Base-by-base conservation (phyloP, 768 basidiomycete genomes). In the Kwoniella newhampshirensis region DNA sequence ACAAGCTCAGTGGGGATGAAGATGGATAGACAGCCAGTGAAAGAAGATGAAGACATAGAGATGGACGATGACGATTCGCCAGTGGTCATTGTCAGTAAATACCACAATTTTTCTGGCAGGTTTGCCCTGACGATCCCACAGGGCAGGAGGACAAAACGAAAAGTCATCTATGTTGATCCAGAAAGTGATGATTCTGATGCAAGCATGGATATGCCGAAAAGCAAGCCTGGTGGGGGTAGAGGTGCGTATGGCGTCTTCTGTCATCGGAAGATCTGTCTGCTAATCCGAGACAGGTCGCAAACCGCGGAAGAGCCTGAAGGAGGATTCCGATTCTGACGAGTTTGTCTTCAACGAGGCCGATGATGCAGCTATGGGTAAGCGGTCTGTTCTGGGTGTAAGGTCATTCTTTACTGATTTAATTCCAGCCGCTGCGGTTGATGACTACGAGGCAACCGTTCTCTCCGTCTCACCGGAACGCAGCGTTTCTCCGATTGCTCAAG, bases 241-340 rank as follows among this genome's bases (percentile, higher is more conserved):
- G 45, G 56, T 64, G 30, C 54, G 60, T 42, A n/a, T n/a, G n/a
- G n/a, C n/a, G n/a, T n/a, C n/a, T n/a, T n/a, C n/a, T n/a, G n/a
- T n/a, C n/a, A n/a, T n/a, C n/a, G n/a, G n/a, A n/a, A n/a, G n/a
- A n/a, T 37, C 36, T 37, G 36, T n/a, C 9, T n/a, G 18, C 27
- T 32, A 7, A 32, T 37, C n/a, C 26, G 26, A 18, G 11, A 11
- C 25, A 60, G 60, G 49, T 17, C 60, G 67, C 15, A 66, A 63
- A 54, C 66, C 66, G 0, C 50, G 68, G 30, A 76, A 74, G 59
- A 73, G 68, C 41, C 28, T 70, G 32, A 71, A 70, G 48, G 62
- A 56, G 9, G 65, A 64, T 12, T 67, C 66, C 2, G 75, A 76
- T 27, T 68, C 64, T 18, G 75, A 76, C 40, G 73, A 74, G n/a